phyloP scores from a whole-genome alignment of 257 asterid species.

The Forsythia viridissima region DNA sequence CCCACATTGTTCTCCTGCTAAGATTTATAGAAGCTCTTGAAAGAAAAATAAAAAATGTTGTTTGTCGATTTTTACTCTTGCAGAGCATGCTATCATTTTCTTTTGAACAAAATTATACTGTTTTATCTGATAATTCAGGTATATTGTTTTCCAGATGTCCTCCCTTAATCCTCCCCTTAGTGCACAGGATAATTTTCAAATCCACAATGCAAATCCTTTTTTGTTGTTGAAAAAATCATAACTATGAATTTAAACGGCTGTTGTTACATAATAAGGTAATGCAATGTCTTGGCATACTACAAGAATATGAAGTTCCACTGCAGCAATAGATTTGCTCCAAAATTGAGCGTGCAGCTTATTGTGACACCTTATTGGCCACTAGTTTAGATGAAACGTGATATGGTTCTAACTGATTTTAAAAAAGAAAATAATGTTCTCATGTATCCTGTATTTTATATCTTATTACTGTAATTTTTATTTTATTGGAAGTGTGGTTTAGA shows the following conservation, averaged over 20 bases:
- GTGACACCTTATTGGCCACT: background rate
- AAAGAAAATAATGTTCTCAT: background rate
- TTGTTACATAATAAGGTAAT: background rate
- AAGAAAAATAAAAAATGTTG: background rate
- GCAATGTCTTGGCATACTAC: background rate
- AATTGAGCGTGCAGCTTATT: background rate
- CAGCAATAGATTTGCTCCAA: background rate
- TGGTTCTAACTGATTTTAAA: background rate
- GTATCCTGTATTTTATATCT: background rate
- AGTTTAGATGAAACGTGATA: background rate
- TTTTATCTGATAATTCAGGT: background rate
- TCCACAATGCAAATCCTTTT: background rate
- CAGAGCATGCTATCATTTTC: background rate
- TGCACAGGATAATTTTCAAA: background rate
- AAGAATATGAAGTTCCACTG: background rate
- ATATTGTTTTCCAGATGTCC: background rate
- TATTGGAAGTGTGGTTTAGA: background rate
- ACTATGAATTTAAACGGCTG: background rate
- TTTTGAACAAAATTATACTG: background rate
- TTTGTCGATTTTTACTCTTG: background rate
- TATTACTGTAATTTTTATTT: slow-evolving; percentile 5
- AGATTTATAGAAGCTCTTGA: background rate
- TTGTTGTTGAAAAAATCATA: background rate
- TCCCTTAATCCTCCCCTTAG: background rate
- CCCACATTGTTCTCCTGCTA: background rate